These are phyloP conservation scores for Daucus carota DNA, from an alignment of 129 eudicot species.

Conservation along the genomic window DNA sequence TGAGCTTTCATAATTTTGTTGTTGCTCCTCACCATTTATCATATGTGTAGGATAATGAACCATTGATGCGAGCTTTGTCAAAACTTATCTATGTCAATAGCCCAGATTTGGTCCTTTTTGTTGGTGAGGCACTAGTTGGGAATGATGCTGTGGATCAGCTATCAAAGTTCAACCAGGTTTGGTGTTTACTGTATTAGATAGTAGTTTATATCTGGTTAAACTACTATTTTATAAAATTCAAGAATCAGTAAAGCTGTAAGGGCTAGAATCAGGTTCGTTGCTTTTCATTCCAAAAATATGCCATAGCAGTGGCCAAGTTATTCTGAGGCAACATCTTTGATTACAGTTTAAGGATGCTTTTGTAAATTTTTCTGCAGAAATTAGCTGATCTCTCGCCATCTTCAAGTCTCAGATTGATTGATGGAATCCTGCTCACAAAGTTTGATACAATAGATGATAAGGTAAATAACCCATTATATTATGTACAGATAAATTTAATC, in stretches of 20 bases:
- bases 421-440: constrained; percentile 96
- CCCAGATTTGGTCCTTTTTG: constrained; percentile 90
- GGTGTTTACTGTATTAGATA: no score
- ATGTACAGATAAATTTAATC: no score
- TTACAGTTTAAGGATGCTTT: background rate
- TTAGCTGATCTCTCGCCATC: constrained; percentile 82
- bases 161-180: constrained; percentile 89
- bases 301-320: no score
- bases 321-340: background rate
- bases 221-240: background rate
- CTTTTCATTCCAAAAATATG: no score
- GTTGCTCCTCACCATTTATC: background rate
- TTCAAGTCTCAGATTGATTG: constrained; percentile 79
- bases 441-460: constrained; percentile 94
- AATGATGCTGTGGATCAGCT: constrained; percentile 98
- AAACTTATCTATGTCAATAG: constrained; percentile 85
- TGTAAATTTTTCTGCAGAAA: constrained; percentile 45
- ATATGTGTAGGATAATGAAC: constrained; percentile 76
- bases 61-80: constrained; percentile 92
- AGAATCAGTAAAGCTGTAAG: background rate
- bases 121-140: constrained; percentile 97
- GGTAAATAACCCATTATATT: no score
- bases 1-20: background rate
- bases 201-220: background rate
- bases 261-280: no score